phyloP scores from a whole-genome alignment of 192 early-diverging fungal genomes.

The Coemansia erecta region DNA sequence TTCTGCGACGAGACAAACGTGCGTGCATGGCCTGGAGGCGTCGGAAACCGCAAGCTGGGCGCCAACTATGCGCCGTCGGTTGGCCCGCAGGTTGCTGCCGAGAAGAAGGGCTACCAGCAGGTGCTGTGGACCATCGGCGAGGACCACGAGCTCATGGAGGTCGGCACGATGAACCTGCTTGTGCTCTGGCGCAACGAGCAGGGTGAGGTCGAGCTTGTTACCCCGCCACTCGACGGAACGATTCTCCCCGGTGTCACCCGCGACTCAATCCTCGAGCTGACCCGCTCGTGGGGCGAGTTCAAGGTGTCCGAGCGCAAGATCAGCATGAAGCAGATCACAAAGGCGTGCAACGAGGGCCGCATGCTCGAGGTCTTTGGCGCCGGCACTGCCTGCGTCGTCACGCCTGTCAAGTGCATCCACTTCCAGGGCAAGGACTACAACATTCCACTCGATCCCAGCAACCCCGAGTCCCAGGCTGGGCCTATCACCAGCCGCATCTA shows the following conservation, averaged over 20 bases:
- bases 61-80: constrained; percentile 58
- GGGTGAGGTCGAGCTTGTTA: constrained; percentile 83
- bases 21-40: constrained; percentile 95
- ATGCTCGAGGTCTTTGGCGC: constrained; percentile 93
- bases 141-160: constrained; percentile 87
- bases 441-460: constrained; percentile 83
- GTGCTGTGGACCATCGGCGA: constrained; percentile 94
- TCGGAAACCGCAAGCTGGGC: constrained; percentile 91
- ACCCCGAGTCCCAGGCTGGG: constrained; percentile 78
- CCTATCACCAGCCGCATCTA: constrained; percentile 79
- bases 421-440: constrained; percentile 71
- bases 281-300: constrained; percentile 83
- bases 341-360: constrained; percentile 72
- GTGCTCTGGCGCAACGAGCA: constrained; percentile 79
- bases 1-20: constrained; percentile 78
- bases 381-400: constrained; percentile 95
- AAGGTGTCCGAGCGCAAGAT: constrained; percentile 84
- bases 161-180: constrained; percentile 98
- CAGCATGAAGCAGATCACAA: constrained; percentile 76
- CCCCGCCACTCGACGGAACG: constrained; percentile 92
- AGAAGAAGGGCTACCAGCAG: constrained; percentile 84
- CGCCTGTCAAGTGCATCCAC: constrained; percentile 80
- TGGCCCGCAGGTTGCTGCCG: constrained; percentile 81
- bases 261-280: constrained; percentile 83
- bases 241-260: constrained; percentile 96